phyloP scores from a whole-genome alignment of 1,284 basidiomycete species.

The Erythrobasidium hasegawianum region DNA sequence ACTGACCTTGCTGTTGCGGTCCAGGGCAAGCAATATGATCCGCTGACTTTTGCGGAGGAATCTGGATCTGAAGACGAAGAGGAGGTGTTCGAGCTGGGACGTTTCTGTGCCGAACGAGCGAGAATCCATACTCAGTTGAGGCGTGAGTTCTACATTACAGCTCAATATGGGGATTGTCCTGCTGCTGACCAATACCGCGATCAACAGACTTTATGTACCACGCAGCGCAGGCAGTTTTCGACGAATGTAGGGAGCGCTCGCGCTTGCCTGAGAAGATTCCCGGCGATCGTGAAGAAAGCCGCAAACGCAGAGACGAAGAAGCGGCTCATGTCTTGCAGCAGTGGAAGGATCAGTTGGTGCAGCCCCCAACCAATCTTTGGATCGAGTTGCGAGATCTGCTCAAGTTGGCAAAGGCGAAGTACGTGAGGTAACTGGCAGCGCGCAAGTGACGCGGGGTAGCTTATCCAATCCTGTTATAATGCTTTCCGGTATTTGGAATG shows the following conservation, averaged over 20 bases:
- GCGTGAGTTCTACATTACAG: conserved; percentile 5
- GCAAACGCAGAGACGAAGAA: conserved; percentile 4
- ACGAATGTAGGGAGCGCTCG: not conserved
- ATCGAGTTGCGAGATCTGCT: conserved; percentile 17
- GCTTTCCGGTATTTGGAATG: too few species aligned
- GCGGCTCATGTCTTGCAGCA: conserved; percentile 4
- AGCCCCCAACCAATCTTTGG: conserved; percentile 11
- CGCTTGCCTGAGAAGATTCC: conserved; percentile 10
- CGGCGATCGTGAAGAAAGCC: conserved; percentile 23
- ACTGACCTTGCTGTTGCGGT: not conserved
- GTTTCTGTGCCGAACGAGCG: conserved; percentile 29
- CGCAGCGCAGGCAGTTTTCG: not conserved
- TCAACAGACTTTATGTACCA: conserved; percentile 15
- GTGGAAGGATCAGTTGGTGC: not conserved
- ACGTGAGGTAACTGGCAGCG: not conserved
- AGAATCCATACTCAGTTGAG: conserved; percentile 15
- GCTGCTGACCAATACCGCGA: too few species aligned
- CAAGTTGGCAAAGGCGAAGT: conserved; percentile 15
- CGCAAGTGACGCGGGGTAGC: too few species aligned
- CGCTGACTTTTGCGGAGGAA: conserved; percentile 7
- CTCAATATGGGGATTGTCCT: too few species aligned
- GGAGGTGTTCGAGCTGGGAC: conserved; percentile 17
- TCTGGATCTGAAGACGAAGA: not conserved
- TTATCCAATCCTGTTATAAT: too few species aligned
- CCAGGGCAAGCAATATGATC: conserved; percentile 23